phyloP scores from a whole-genome alignment of 352 stramenopile genomes.

The Thalassiosira delicatula region DNA sequence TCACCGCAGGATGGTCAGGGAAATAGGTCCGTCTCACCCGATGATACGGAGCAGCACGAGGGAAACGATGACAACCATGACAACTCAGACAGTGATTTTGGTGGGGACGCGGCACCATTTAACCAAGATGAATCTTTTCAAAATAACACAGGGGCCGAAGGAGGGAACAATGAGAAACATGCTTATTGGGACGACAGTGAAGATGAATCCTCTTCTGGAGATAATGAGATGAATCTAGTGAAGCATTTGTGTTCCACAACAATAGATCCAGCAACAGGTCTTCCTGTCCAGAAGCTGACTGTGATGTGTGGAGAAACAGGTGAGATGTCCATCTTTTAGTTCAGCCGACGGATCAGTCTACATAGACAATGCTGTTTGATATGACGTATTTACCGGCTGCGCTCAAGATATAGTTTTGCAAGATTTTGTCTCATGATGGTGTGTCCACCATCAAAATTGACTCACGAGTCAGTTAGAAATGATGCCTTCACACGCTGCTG shows the following conservation, averaged over 20 bases:
- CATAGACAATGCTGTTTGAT: no score
- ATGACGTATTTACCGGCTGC: no score
- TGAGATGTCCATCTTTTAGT: constrained; percentile 33
- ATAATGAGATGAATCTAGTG: constrained; percentile 42
- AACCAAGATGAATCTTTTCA: no score
- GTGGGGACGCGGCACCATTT: neutral
- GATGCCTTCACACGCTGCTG: no score
- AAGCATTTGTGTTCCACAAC: constrained; percentile 47
- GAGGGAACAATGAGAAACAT: neutral
- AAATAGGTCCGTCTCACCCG: neutral
- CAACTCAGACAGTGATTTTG: neutral
- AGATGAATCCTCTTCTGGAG: neutral
- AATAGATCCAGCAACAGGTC: constrained; percentile 16
- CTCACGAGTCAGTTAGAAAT: no score
- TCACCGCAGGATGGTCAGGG: neutral
- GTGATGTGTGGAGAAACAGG: constrained; percentile 41
- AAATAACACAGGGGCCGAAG: neutral
- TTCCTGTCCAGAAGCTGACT: constrained; percentile 44
- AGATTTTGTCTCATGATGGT: no score
- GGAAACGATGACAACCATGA: neutral
- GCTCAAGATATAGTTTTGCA: no score
- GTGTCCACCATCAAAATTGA: no score
- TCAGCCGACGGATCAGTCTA: no score
- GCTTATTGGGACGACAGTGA: neutral
- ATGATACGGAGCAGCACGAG: neutral